A percentile compares a stretch with the other conserved stretches of the same genome.
These are phyloP conservation scores for Jatropha podagrica DNA, from an alignment of 441 rosid genomes.

Conservation along the genomic window DNA sequence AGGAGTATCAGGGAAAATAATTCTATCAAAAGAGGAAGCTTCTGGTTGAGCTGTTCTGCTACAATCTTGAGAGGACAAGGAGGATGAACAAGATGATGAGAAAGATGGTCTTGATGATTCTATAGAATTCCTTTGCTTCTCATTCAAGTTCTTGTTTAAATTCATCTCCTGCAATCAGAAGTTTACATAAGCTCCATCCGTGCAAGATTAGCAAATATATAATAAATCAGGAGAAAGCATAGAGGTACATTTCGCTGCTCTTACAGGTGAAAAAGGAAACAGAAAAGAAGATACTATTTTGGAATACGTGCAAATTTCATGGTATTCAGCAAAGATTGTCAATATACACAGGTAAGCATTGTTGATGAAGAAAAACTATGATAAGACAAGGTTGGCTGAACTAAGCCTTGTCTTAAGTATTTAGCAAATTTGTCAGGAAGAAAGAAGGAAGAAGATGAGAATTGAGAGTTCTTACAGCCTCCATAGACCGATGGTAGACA, in stretches of 20 bases:
- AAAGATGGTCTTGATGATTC: slow-evolving; percentile 80
- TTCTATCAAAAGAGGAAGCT: slow-evolving; percentile 50
- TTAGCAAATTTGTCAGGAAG: background rate
- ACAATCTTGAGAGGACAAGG: slow-evolving; percentile 62
- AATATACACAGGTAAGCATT: background rate
- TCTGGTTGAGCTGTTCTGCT: slow-evolving; percentile 57
- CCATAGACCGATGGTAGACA: slow-evolving; percentile 33
- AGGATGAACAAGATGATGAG: slow-evolving; percentile 89
- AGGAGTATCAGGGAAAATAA: slow-evolving; percentile 59
- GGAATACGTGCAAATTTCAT: background rate
- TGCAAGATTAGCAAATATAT: slow-evolving; percentile 9
- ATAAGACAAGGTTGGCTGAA: background rate
- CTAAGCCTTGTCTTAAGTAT: background rate
- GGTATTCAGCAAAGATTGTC: background rate
- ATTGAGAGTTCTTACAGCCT: slow-evolving; percentile 39
- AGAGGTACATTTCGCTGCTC: background rate
- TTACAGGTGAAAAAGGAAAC: background rate
- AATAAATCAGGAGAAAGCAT: background rate
- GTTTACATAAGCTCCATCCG: slow-evolving; percentile 26
- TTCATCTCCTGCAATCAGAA: slow-evolving; percentile 48
- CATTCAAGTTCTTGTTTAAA: slow-evolving; percentile 34
- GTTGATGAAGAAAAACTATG: background rate
- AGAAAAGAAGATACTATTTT: background rate
- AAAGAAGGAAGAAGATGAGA: slow-evolving; percentile 4
- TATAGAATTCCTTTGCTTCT: slow-evolving; percentile 59